phyloP scores from a whole-genome alignment of 2,329 filamentous ascomycete species.

The Alternaria hordeiaustralica region DNA sequence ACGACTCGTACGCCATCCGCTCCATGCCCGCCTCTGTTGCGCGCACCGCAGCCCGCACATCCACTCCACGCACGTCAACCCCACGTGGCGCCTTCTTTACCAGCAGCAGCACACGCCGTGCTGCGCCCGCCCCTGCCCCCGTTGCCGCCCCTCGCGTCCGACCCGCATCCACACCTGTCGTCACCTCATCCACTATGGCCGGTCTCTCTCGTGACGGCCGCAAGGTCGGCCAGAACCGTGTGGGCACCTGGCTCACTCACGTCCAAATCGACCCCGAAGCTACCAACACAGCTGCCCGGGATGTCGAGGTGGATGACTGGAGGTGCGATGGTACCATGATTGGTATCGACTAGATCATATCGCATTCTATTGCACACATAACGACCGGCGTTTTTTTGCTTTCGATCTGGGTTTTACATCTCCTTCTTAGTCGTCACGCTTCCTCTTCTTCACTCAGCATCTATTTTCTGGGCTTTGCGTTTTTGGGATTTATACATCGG shows the following conservation, averaged over 20 bases:
- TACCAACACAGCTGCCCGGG: slow-evolving; percentile 37
- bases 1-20: slow-evolving; percentile 55
- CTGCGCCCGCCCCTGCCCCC: slow-evolving; percentile 11
- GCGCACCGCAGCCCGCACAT: slow-evolving; percentile 33
- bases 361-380: slow-evolving; percentile 2
- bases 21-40: slow-evolving; percentile 37
- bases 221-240: slow-evolving; percentile 44
- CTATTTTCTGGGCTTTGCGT: not conserved
- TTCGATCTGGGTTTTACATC: not conserved
- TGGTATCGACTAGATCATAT: slow-evolving; percentile 38
- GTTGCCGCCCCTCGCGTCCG: slow-evolving; percentile 2
- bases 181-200: slow-evolving; percentile 44
- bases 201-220: slow-evolving; percentile 46
- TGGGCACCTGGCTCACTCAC: slow-evolving; percentile 49
- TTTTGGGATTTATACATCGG: not conserved
- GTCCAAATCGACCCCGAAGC: slow-evolving; percentile 46
- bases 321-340: slow-evolving; percentile 44
- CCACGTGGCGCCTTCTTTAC: slow-evolving; percentile 36
- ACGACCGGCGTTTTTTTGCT: slow-evolving; percentile 9
- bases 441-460: not conserved
- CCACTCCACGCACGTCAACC: slow-evolving; percentile 25
- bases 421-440: not conserved
- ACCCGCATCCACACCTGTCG: slow-evolving; percentile 13
- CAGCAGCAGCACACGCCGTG: slow-evolving; percentile 34
- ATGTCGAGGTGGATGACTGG: slow-evolving; percentile 48